Percentiles rank a stretch among this genome's conserved stretches.
phyloP scores from a whole-genome alignment of 2,329 filamentous ascomycete genomes.

The Botrytis deweyae region DNA sequence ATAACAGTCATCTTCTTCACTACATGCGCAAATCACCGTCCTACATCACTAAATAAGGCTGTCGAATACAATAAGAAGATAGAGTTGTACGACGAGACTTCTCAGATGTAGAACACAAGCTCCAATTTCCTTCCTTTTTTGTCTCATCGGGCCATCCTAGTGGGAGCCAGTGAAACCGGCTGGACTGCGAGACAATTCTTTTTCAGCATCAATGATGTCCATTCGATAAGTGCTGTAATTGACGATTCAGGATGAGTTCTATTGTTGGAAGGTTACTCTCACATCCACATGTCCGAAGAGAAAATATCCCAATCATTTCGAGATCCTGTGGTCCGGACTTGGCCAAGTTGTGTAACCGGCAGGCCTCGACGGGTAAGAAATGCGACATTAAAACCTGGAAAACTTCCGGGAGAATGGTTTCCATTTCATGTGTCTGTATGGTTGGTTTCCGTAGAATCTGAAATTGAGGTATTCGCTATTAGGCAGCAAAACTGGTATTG shows the following conservation, averaged over 20 bases:
- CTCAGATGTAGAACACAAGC: not conserved
- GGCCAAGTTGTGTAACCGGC: not conserved
- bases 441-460: not conserved
- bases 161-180: not conserved
- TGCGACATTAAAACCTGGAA: not conserved
- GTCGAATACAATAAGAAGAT: not conserved
- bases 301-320: not conserved
- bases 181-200: not conserved
- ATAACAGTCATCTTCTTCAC: not conserved
- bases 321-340: not conserved
- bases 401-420: not conserved
- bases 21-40: not conserved
- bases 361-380: not conserved
- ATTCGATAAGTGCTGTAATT: not conserved
- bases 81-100: not conserved
- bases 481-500: not conserved
- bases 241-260: not conserved
- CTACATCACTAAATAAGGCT: not conserved
- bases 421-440: not conserved
- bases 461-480: not conserved
- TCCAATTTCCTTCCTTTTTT: not conserved
- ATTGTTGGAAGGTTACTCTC: not conserved
- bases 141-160: no score
- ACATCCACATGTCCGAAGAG: slow-evolving; percentile 6
- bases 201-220: not conserved